Evolutionary conservation across 2,329 filamentous ascomycete genomes (phyloP), one percentile per base, ranked within the genome.

Genomic region (Alternaria sp.): DNA sequence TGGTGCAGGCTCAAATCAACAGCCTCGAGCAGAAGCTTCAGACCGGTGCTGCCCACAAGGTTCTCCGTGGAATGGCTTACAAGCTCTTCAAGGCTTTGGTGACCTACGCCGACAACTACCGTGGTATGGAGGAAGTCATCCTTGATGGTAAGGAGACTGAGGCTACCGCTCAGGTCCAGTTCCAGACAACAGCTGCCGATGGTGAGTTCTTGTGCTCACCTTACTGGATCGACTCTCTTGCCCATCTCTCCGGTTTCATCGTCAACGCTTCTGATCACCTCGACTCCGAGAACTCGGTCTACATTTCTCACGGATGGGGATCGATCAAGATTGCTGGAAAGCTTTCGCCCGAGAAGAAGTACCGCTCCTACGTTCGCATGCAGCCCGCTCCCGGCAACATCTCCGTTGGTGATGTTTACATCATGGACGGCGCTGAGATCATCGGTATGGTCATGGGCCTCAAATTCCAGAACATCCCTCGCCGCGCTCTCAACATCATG

Each of bases 51-150:
- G 89, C 90, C 28, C 90, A 91, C 75, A 90, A 91, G 79, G 86
- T 93, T 63, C 86, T 90, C 51, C 88, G 90, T 26, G 90, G 90
- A 34, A 87, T 93, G 81, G 89, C 90, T 14, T 95, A 95, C 84
- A 94, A 93, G 80, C 84, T 90, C 52, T 87, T 87, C 80, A 84
- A 84, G 70, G 81, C 84, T 54, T 79, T 87, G 32, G 86, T 87
- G 38, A 83, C 83, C 51, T 88, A 88, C 66, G 82, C 84, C 58
- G 80, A 82, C 58, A 85, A 83, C 68, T 88, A 85, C 75, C 82
- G 84, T 54, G 85, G 84, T 51, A 87, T 88, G 79, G 80, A 85
- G 46, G 85, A 87, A 67, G 85, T 87, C 48, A 85, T 87, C 51
- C 79, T 87, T 11, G 84, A 87, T 69, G 83, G 84, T 59, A 82